These are phyloP conservation scores for Magnusiomyces suaveolens DNA, from an alignment of 1,139 yeast species.

Conservation along the genomic window DNA sequence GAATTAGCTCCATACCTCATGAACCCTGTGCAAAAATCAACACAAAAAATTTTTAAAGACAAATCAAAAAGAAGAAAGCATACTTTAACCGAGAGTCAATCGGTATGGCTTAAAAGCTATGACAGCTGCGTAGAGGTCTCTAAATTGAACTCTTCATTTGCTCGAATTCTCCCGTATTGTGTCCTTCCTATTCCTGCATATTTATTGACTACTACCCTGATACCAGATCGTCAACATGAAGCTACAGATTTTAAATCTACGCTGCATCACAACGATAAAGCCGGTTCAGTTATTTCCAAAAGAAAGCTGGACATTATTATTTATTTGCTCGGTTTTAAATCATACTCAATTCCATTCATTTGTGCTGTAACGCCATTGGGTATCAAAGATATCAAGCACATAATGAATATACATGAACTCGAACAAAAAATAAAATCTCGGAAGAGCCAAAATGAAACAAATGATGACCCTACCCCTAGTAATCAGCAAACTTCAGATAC, in stretches of 20 bases:
- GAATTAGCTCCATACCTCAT: neutral
- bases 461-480: neutral
- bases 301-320: neutral
- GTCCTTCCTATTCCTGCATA: neutral
- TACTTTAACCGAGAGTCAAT: too few species aligned
- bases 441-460: neutral
- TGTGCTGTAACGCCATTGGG: neutral
- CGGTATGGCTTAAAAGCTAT: neutral
- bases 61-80: too few species aligned
- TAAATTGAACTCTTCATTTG: neutral
- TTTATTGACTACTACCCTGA: neutral
- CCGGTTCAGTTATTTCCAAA: neutral
- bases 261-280: neutral
- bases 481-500: neutral
- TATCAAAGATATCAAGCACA: neutral
- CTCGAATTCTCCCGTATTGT: neutral
- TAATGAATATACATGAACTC: neutral
- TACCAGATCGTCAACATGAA: neutral
- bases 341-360: neutral
- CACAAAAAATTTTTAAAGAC: too few species aligned
- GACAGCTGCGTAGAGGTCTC: neutral
- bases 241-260: neutral
- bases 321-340: neutral
- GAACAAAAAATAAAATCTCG: neutral
- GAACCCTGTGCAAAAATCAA: neutral